Conservation (phyloP, 139 green algal genomes). For the Ettlia oleoabundans region DNA sequence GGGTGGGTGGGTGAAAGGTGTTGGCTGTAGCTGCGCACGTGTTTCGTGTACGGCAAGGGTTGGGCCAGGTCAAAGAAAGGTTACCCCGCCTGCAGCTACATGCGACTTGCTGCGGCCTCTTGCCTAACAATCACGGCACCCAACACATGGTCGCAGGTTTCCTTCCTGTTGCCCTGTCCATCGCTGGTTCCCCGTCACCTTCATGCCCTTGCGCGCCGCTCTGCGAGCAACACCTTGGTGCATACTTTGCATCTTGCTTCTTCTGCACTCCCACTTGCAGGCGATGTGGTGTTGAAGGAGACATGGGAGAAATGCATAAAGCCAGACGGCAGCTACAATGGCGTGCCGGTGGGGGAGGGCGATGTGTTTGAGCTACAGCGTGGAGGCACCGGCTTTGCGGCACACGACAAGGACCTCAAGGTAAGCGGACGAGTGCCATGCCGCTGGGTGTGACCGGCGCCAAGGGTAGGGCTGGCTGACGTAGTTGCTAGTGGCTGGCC, state of each 20-base stretch:
- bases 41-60: background rate
- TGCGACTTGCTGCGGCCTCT: no score
- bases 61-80: background rate
- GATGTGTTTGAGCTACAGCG: slow-evolving; percentile 82
- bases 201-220: no score
- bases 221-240: background rate
- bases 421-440: background rate
- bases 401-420: slow-evolving; percentile 72
- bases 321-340: slow-evolving; percentile 79
- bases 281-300: slow-evolving; percentile 81
- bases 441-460: background rate
- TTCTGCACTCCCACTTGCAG: slow-evolving; percentile 23
- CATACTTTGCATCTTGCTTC: background rate
- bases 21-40: background rate
- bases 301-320: slow-evolving; percentile 84
- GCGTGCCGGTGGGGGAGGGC: slow-evolving; percentile 50
- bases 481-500: no score
- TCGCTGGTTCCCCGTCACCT: no score
- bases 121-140: no score
- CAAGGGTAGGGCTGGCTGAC: background rate
- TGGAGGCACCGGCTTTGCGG: slow-evolving; percentile 82
- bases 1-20: background rate
- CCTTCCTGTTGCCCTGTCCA: no score
- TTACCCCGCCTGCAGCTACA: no score
- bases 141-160: no score